Evolutionary conservation across 257 asterid species (phyloP), one percentile per base, ranked within the genome.

Genomic region (Plantago ovata): DNA sequence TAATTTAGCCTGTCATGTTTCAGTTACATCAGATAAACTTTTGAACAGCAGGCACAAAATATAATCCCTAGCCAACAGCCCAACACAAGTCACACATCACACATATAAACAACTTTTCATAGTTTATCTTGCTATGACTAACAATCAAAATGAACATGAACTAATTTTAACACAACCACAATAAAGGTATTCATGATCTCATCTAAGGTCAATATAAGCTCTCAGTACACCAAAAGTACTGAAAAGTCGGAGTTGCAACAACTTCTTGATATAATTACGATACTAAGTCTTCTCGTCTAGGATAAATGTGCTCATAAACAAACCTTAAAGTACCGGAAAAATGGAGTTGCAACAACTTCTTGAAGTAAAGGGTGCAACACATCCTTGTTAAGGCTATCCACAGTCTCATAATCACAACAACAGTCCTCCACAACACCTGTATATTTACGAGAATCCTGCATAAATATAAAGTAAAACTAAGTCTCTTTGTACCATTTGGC

Each of bases 401-500:
- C 92, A 13, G 95, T 85, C 81, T 91, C 98, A 48, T 91, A 91
- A 79, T 91, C 98, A 75, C 98, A 91, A 75, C 98, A 91, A 62
- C 98, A 91, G 67, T 79, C 98, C 82, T 87, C 98, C 68, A 91
- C 84, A 13, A 83, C 78, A 54, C 98, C 98, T 1, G 98, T 81
- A 73, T 91, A 91, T 72, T 79, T 91, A 58, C 81, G 69, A 62
- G 89, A 73, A 68, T 84, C 96, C 98, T 91, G 96, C 84, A 76
- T 43, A 59, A 20, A 38, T 69, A 54, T 43, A 69, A 66, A 76
- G 64, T 56, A 66, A 58, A 63, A 44, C 13, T 20, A 10, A 20
- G 49, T 62, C 42, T 59, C 53, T 21, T 51, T 39, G 22, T 6
- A 58, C 42, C 43, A 38, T 54, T 32, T 10, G 14, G 54, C 21